Evolutionary conservation across 257 asterid genomes (phyloP).

Genomic region (Penstemon davidsonii): DNA sequence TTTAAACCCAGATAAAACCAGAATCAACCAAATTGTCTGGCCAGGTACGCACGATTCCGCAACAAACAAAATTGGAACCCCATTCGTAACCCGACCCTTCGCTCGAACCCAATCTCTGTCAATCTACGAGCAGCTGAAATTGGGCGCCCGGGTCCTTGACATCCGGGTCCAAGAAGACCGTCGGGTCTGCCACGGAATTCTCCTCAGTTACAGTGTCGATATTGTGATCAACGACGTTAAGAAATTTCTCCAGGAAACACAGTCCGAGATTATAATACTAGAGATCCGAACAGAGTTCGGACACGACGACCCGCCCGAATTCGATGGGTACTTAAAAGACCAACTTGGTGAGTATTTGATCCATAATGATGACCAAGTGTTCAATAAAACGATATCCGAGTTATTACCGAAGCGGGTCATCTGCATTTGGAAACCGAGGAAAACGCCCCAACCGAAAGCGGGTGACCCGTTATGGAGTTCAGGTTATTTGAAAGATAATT

Average conservation of each 20-base stretch:
- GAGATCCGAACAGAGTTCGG: constrained; percentile 91
- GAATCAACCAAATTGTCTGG: constrained; percentile 76
- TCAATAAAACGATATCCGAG: constrained; percentile 58
- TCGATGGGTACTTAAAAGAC: constrained; percentile 59
- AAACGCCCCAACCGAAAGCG: constrained; percentile 51
- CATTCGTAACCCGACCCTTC: constrained; percentile 65
- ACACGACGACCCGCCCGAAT: constrained; percentile 80
- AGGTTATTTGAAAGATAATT: constrained; percentile 68
- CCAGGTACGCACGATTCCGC: constrained; percentile 98
- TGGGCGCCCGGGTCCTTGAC: constrained; percentile 69
- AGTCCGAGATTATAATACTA: constrained; percentile 66
- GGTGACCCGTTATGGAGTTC: constrained; percentile 70
- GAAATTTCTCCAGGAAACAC: constrained; percentile 60
- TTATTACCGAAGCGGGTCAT: constrained; percentile 71
- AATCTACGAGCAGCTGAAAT: constrained; percentile 66
- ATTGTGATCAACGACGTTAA: constrained; percentile 63
- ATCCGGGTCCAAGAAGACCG: constrained; percentile 73
- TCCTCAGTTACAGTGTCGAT: constrained; percentile 58
- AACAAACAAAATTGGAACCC: constrained; percentile 77
- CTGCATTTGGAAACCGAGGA: constrained; percentile 88
- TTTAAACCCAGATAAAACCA: constrained; percentile 48
- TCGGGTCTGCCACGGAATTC: constrained; percentile 84
- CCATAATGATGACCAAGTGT: constrained; percentile 63
- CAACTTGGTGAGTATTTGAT: constrained; percentile 69
- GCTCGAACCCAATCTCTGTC: constrained; percentile 80